Evolutionary conservation across 2,329 filamentous ascomycete genomes (phyloP), one percentile per base, ranked within the genome.

Genomic region (Trichoderma atroviride): DNA sequence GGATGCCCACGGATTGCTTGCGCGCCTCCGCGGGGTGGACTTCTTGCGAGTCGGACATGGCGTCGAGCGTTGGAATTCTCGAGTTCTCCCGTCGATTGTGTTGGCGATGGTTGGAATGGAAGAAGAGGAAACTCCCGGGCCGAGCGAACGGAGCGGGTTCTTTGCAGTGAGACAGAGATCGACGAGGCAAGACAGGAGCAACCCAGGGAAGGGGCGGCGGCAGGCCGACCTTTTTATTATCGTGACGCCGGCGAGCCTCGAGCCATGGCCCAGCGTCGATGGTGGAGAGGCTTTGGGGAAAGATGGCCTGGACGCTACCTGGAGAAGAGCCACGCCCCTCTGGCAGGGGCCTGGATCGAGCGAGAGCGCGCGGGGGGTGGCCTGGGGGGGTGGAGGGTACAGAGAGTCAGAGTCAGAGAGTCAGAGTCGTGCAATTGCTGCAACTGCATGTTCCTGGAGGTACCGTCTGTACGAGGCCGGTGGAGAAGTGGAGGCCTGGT

Each of bases 1-100:
- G 78, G 71, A 85, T 80, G 72, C 73, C 73, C 72, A 78, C 72
- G 43, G 77, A 76, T 59, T 65, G 58, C 56, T 74, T 73, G 70
- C 73, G 76, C 57, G 71, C 74, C 47, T 72, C 69, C 27, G 71
- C 72, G 56, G 43, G 70, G 61, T 71, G 29, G 37, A 75, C 72
- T 16, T 75, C 72, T 61, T 69, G 59, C 55, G 71, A 69, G 56
- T 71, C 69, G 70, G 74, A 72, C 77, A 78, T 78, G 73, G 55
- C 68, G 67, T 65, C 40, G 68, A 52, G 57, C 22, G 22, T 35
- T 65, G 69, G 61, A 64, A 55, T 69, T 50, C 59, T 70, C 27
- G 61, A 64, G 40, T 69, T 50, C 59, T 70, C 27, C 40, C 29
- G 58, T 63, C 31, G 47, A 6, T 56, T 50, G 31, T 31, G 35